Conservation (phyloP, 331 rosid genomes). For the Cydonia oblonga region DNA sequence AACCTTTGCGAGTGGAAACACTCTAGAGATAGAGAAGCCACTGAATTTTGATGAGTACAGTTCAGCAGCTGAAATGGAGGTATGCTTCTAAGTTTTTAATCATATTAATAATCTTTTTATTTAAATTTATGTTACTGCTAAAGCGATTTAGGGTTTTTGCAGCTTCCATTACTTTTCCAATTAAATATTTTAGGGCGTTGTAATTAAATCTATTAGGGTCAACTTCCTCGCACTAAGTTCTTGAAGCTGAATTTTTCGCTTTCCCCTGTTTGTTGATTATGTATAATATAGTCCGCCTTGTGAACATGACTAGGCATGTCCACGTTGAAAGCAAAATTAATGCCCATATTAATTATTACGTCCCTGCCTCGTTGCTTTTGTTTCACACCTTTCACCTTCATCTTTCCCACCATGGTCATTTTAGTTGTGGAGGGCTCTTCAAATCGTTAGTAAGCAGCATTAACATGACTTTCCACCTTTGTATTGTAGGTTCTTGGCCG, state of each 20-base stretch:
- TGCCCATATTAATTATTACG: background rate
- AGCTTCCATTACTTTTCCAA: background rate
- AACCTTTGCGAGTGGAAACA: constrained; percentile 20
- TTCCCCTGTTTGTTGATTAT: background rate
- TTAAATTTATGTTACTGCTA: background rate
- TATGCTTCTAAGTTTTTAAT: constrained; percentile 5
- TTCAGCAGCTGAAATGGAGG: constrained; percentile 43
- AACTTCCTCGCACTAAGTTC: background rate
- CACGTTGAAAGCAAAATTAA: background rate
- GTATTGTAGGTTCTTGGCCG: constrained; percentile 59
- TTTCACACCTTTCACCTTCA: background rate
- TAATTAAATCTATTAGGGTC: background rate
- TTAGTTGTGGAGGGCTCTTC: background rate
- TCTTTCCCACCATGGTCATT: background rate
- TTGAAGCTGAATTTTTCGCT: background rate
- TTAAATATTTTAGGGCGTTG: background rate
- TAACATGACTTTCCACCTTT: background rate
- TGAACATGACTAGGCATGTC: background rate
- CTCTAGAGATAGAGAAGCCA: constrained; percentile 21
- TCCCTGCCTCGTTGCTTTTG: background rate
- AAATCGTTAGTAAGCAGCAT: background rate
- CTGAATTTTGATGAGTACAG: constrained; percentile 25
- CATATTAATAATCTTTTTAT: background rate
- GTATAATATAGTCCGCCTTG: background rate
- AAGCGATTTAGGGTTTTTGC: background rate